Evolutionary conservation across 169 alveolate species (phyloP).

Genomic region (Plasmodium knowlesi): DNA sequence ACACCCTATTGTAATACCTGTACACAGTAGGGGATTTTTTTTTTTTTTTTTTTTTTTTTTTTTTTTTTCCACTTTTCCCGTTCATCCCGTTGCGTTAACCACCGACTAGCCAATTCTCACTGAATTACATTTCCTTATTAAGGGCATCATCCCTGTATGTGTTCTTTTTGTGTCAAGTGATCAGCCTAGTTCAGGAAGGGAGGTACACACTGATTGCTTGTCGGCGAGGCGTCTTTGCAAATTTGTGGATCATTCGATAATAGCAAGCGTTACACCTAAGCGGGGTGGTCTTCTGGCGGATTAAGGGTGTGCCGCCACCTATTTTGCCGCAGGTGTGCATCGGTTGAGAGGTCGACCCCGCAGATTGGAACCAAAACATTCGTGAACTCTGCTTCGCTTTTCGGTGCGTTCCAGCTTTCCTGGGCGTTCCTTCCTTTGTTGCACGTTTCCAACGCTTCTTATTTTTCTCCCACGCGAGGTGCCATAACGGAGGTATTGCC

Average conservation of each 20-base stretch:
- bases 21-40: no score
- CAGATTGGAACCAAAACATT: no score
- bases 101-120: neutral
- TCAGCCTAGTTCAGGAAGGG: neutral
- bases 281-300: neutral
- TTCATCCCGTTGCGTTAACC: neutral
- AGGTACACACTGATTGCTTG: neutral
- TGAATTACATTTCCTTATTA: neutral
- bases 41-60: no score
- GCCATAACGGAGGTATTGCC: neutral
- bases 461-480: neutral
- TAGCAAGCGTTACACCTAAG: neutral
- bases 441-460: no score
- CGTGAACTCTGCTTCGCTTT: neutral
- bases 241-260: no score
- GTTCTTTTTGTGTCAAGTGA: neutral
- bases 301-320: neutral
- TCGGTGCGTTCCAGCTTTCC: neutral
- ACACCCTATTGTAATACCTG: neutral
- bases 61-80: neutral
- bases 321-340: neutral
- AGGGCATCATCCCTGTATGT: neutral
- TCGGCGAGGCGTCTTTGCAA: neutral
- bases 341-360: neutral
- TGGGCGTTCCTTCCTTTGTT: neutral